phyloP scores from a whole-genome alignment of 139 green algal species.

The Tetradesmus obliquus region DNA sequence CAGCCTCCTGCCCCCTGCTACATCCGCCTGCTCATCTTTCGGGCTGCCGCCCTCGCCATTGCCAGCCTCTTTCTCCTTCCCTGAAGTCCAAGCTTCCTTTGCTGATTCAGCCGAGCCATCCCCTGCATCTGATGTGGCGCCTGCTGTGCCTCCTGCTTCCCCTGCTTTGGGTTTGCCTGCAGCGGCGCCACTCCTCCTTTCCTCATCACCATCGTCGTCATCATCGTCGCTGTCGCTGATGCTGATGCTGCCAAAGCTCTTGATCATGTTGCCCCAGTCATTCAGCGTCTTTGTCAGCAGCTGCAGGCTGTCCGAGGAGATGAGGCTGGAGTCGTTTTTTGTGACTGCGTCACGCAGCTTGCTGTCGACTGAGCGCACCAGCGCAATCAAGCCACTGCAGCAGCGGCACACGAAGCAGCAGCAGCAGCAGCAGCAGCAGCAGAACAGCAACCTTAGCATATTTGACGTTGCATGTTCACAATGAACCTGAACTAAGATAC shows the following conservation, averaged over 20 bases:
- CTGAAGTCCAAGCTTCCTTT: not conserved
- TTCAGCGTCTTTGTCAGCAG: conserved; percentile 25
- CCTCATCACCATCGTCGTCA: not conserved
- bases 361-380: not conserved
- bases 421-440: not conserved
- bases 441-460: not conserved
- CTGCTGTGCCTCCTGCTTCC: not conserved
- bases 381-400: conserved; percentile 28
- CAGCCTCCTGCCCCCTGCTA: not conserved
- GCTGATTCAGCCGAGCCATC: not conserved
- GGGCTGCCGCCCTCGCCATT: not conserved
- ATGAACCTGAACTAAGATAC: no score
- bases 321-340: conserved; percentile 15
- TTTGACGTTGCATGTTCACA: no score
- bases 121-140: not conserved
- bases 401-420: not conserved
- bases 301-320: conserved; percentile 4
- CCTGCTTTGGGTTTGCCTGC: not conserved
- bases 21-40: not conserved
- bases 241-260: not conserved
- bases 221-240: not conserved
- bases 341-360: conserved; percentile 13
- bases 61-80: not conserved
- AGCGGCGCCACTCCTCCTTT: not conserved
- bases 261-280: conserved; percentile 28